Percentiles rank a stretch among this genome's conserved stretches.
phyloP scores from a whole-genome alignment of 2,329 filamentous ascomycete genomes.

The Aspergillus melleus region DNA sequence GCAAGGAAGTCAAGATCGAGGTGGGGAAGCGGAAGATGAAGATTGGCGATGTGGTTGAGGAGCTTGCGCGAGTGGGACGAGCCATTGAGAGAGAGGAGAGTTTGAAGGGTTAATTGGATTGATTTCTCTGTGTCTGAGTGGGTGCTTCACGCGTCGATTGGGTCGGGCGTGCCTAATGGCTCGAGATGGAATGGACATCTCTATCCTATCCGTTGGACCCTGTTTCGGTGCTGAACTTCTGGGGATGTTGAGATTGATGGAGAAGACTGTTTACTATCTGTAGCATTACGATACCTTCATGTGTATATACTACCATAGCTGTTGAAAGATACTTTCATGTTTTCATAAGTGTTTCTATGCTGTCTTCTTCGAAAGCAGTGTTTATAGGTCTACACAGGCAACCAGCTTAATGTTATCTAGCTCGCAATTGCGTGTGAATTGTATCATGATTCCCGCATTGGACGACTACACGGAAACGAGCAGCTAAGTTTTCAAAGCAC shows the following conservation, averaged over 20 bases:
- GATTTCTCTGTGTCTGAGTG: background rate
- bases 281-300: conserved; percentile 11
- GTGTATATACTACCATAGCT: conserved; percentile 13
- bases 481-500: background rate
- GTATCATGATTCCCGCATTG: background rate
- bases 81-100: conserved; percentile 79
- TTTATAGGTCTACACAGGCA: too few species aligned
- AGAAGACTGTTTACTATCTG: background rate
- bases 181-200: background rate
- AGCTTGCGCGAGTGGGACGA: conserved; percentile 87
- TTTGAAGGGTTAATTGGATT: conserved; percentile 52
- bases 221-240: background rate
- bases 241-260: background rate
- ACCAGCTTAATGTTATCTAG: too few species aligned
- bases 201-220: background rate
- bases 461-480: background rate
- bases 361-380: background rate
- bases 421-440: background rate
- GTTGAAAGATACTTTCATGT: conserved; percentile 4
- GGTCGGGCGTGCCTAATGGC: background rate
- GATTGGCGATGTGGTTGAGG: conserved; percentile 82
- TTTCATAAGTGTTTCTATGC: background rate
- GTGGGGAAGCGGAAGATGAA: conserved; percentile 74
- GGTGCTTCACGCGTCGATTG: background rate
- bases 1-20: conserved; percentile 83